These are phyloP conservation scores for Pleurotus djamor DNA, from an alignment of 768 basidiomycete species.

Conservation along the genomic window DNA sequence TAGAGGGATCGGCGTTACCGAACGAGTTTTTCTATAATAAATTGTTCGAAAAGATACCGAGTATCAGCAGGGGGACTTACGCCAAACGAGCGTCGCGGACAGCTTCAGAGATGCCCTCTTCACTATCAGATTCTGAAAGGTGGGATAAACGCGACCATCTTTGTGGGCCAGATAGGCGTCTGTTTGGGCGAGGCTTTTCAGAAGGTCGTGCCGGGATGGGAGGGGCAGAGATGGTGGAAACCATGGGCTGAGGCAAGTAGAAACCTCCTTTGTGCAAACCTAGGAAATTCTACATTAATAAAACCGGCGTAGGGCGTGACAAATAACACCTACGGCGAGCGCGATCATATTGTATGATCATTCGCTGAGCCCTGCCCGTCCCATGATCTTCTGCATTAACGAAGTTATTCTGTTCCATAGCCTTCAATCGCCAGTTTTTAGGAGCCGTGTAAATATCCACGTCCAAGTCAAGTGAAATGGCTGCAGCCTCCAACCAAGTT, in stretches of 20 bases:
- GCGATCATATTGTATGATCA: slow-evolving; percentile 34
- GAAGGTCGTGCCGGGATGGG: background rate
- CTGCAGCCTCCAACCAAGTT: slow-evolving; percentile 69
- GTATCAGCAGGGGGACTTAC: slow-evolving; percentile 33
- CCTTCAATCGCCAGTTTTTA: slow-evolving; percentile 47
- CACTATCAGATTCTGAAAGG: slow-evolving; percentile 65
- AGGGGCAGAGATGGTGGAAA: slow-evolving; percentile 13
- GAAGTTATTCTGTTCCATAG: slow-evolving; percentile 60
- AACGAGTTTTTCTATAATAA: slow-evolving; percentile 57
- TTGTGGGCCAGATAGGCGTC: background rate
- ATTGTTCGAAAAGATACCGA: background rate
- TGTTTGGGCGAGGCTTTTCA: background rate
- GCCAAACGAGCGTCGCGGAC: slow-evolving; percentile 73
- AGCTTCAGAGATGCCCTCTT: slow-evolving; percentile 59
- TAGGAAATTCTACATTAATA: background rate
- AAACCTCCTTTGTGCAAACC: slow-evolving; percentile 44
- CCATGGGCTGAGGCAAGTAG: slow-evolving; percentile 40
- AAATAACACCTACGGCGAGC: slow-evolving; percentile 9
- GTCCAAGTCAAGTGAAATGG: slow-evolving; percentile 47
- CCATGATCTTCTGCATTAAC: slow-evolving; percentile 65
- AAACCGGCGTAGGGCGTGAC: background rate
- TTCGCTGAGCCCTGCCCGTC: slow-evolving; percentile 59
- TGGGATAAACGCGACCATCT: slow-evolving; percentile 18
- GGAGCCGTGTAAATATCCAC: slow-evolving; percentile 74
- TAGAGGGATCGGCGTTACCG: slow-evolving; percentile 36